These are phyloP conservation scores for Mercurialis annua DNA, from an alignment of 345 rosid genomes.

Conservation along the genomic window DNA sequence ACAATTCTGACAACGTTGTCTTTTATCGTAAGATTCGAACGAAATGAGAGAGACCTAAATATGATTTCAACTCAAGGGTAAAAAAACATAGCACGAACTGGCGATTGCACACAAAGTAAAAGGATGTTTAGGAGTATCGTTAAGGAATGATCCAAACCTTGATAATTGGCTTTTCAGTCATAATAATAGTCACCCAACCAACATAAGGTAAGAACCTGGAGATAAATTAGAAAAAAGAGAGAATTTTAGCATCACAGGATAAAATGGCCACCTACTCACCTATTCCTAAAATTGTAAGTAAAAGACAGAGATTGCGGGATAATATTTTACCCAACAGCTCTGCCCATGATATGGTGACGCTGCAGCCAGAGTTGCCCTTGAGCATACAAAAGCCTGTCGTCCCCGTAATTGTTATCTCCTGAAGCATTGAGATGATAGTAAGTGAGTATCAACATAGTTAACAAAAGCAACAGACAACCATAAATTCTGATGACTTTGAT, in stretches of 20 bases:
- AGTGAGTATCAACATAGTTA: background rate
- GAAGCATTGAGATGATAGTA: background rate
- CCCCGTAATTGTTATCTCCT: constrained; percentile 58
- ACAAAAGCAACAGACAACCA: background rate
- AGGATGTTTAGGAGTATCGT: background rate
- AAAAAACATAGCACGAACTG: no score
- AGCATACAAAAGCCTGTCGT: constrained; percentile 65
- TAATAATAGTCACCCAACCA: constrained; percentile 76
- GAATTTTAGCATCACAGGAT: background rate
- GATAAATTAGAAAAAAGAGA: no score
- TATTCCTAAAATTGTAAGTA: background rate
- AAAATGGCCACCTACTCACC: background rate
- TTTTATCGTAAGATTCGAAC: background rate
- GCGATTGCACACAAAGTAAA: no score
- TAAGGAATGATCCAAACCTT: constrained; percentile 39
- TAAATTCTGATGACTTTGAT: background rate
- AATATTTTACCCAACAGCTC: constrained; percentile 67
- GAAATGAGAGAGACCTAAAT: background rate
- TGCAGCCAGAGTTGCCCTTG: constrained; percentile 68
- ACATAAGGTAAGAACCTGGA: constrained; percentile 72
- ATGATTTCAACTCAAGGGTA: background rate
- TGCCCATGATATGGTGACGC: constrained; percentile 62
- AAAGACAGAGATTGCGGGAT: background rate
- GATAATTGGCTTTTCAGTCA: constrained; percentile 71
- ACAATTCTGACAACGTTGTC: background rate